A percentile compares a stretch with the other conserved stretches of the same genome.
phyloP scores from a whole-genome alignment of 2,329 filamentous ascomycete species.

The Proliferodiscus dingleyae region DNA sequence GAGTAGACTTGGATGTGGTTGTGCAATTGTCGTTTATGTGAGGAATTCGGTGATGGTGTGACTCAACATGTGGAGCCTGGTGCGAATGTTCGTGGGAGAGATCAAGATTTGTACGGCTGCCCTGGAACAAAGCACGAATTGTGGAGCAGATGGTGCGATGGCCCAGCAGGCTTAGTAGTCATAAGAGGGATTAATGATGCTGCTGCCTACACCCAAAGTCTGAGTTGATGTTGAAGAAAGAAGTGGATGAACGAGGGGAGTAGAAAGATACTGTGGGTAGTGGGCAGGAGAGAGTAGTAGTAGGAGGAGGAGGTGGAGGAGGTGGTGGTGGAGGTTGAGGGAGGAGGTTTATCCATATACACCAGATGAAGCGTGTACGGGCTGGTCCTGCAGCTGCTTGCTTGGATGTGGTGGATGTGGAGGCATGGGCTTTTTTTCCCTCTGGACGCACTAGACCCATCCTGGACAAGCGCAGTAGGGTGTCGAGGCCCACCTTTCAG shows the following conservation, averaged over 20 bases:
- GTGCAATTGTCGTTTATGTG: conserved; percentile 17
- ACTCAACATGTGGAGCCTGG: conserved; percentile 29
- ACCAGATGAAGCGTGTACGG: background rate
- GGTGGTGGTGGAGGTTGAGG: background rate
- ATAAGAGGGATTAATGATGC: conserved; percentile 3
- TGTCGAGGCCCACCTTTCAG: background rate
- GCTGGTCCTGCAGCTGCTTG: background rate
- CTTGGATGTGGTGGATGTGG: background rate
- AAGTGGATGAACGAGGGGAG: background rate
- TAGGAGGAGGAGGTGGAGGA: conserved; percentile 15
- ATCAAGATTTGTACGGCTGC: conserved; percentile 15
- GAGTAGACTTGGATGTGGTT: conserved; percentile 10
- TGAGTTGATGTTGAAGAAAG: background rate
- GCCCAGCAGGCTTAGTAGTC: background rate
- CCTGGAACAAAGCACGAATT: conserved; percentile 15
- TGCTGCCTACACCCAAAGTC: background rate
- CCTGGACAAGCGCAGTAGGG: background rate
- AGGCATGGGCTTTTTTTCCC: background rate
- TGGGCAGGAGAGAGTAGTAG: background rate
- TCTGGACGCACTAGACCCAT: background rate
- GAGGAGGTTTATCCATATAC: conserved; percentile 17
- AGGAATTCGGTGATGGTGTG: conserved; percentile 26
- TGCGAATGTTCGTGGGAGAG: conserved; percentile 14
- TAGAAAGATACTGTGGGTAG: background rate
- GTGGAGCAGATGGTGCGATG: conserved; percentile 19